Evolutionary conservation across 2,329 filamentous ascomycete genomes (phyloP), one percentile per base, ranked within the genome.

Genomic region (Microcyclosporella mali): DNA sequence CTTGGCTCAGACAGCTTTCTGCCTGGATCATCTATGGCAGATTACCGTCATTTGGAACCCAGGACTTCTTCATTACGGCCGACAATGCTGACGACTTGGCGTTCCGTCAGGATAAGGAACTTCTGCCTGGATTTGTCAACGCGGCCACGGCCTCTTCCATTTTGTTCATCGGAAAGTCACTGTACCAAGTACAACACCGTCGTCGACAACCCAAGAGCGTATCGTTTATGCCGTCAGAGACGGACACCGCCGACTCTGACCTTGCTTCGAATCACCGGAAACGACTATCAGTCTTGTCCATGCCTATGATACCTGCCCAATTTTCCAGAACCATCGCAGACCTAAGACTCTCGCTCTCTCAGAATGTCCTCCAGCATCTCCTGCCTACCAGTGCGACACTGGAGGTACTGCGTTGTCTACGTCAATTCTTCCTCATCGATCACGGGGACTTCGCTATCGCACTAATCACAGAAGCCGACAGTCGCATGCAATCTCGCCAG

Each of bases 11-110:
- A 63, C 88, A 95, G 60, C 74, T 94, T 9, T 85, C 88, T 3
- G 85, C 85, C 18, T 98, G 90, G 90, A 75, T 97, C 7, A 67
- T 97, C 11, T 94, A 95, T 62, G 92, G 92, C 4, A 80, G 84
- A 38, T 67, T 95, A 44, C 89, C 90, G 0, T 76, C 75, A 11
- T 82, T 86, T 60, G 88, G 87, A 2, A 77, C 74, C 4, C 74
- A 78, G n/a, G 90, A 97, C 65, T 97, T 97, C 62, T 95, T 95
- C 61, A 79, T 97, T 15, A 57, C 65, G 18, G 19, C 40, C 8
- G 52, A 55, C 11, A 40, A 37, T 27, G 27, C 36, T 11, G 48
- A 55, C 11, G 48, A 77, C 21, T 53, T 50, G 33, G 60, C 69
- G 34, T 89, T 82, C 62, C 66, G 69, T 9, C 72, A 79, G 37